Evolutionary conservation across 1,139 yeast genomes (phyloP).

Genomic region (Debaryomyces subglobosus): DNA sequence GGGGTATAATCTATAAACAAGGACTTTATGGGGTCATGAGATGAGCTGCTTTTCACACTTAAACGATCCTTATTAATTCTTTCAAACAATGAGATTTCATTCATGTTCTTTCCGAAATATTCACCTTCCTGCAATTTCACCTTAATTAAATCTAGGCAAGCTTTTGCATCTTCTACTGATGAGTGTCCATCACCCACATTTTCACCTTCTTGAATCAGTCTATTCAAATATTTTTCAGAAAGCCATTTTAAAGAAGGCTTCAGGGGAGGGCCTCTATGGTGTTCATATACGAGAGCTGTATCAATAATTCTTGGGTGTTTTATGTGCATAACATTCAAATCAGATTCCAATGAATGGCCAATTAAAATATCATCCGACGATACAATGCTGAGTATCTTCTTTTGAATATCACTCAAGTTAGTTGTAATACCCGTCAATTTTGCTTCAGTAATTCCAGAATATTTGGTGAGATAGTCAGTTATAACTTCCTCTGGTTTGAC

Average conservation of each 20-base stretch:
- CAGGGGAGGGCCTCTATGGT: conserved; percentile 75
- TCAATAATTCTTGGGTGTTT: conserved; percentile 71
- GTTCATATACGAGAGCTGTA: conserved; percentile 68
- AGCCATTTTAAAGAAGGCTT: conserved; percentile 78
- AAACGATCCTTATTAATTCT: conserved; percentile 21
- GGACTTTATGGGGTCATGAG: conserved; percentile 36
- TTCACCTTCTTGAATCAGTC: conserved; percentile 63
- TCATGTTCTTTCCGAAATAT: conserved; percentile 58
- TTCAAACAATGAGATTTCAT: conserved; percentile 36
- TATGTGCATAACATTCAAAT: conserved; percentile 59
- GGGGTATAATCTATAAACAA: conserved; percentile 41
- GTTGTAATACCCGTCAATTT: conserved; percentile 64
- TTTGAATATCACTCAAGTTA: conserved; percentile 68
- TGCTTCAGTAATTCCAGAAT: conserved; percentile 85
- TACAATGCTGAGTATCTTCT: conserved; percentile 47
- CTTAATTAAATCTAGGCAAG: conserved; percentile 79
- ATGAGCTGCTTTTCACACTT: conserved; percentile 6
- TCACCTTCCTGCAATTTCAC: conserved; percentile 68
- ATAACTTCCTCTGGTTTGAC: conserved; percentile 79
- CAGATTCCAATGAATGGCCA: conserved; percentile 77
- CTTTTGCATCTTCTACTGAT: conserved; percentile 80
- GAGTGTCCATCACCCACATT: conserved; percentile 70
- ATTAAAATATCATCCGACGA: conserved; percentile 56
- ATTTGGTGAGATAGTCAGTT: conserved; percentile 76
- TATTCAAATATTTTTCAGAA: conserved; percentile 54